Conservation (phyloP, 441 rosid genomes). For the Kokia cookei region DNA sequence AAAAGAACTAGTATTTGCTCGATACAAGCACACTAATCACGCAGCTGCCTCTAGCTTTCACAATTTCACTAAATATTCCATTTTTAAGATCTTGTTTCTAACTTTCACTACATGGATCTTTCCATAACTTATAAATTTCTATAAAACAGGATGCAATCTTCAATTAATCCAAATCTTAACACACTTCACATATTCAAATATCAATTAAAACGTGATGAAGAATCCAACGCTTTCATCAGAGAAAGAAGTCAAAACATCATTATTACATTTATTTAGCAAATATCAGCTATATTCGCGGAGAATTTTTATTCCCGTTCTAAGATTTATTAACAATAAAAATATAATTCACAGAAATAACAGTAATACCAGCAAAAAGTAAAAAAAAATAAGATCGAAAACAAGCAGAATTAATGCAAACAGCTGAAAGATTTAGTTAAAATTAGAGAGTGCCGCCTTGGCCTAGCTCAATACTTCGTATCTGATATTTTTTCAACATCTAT, state of each 20-base stretch:
- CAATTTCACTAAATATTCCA: not conserved
- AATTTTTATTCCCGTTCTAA: not conserved
- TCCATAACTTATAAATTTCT: not conserved
- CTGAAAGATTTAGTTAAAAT: not conserved
- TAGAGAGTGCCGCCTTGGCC: not conserved
- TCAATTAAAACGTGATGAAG: not conserved
- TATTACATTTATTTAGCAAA: not conserved
- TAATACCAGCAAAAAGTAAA: not conserved
- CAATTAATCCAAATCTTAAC: not conserved
- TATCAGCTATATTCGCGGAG: not conserved
- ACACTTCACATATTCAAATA: not conserved
- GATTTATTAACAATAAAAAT: not conserved
- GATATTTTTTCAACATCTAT: not conserved
- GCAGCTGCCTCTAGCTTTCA: not conserved
- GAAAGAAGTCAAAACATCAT: not conserved
- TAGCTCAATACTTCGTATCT: not conserved
- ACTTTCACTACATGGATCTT: not conserved
- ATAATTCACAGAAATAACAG: not conserved
- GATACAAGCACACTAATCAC: not conserved
- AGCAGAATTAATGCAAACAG: not conserved
- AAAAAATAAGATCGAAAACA: not conserved
- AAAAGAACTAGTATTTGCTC: not conserved
- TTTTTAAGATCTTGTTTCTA: not conserved
- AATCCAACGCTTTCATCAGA: not conserved
- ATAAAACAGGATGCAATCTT: not conserved